Evolutionary conservation across 495 filamentous ascomycete species (phyloP), one percentile per base, ranked within the genome.

Genomic region (Hypoxylon fuscum): DNA sequence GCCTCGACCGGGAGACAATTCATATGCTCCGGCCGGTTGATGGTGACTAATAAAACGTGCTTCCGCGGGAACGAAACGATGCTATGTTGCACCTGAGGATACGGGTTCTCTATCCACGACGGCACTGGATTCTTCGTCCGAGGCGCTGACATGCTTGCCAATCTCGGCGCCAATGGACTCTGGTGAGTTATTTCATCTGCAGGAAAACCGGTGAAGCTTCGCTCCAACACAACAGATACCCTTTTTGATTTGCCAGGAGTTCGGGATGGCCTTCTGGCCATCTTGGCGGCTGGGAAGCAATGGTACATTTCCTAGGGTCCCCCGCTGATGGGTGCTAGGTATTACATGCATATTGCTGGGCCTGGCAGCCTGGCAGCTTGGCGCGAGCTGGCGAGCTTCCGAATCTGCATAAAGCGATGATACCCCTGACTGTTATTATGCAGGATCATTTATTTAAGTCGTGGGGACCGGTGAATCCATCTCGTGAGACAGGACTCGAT

Each of bases 351-450:
- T 59, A 5, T 12, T 37, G 47, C 29, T 41, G 34, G 34, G 22
- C 25, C 25, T 27, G 25, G 8, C 25, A 27, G 5, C 10, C 32
- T 18, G 32, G 45, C 35, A 29, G 12, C 41, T 41, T 34, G 5
- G 38, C 11, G 12, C n/a, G 27, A 17, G 25, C 23, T 54, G 32
- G 18, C 43, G 49, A 57, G 37, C 60, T 64, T 58, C 60, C 53
- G 41, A 27, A 48, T 48, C 41, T 14, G 41, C 53, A 42, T 53
- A 57, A n/a, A 57, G 60, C 60, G 47, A 58, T 31, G 40, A 6
- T 9, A 29, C 25, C 53, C 53, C 40, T 53, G 22, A 37, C 41
- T 46, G 18, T 46, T 32, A 35, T 22, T 15, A 45, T 51, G 45
- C 34, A 50, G 38, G 45, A 38, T 38, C 5, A 40, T 51, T 50